Evolutionary conservation across 2,329 filamentous ascomycete species (phyloP).

Genomic region (Westerdykella sp.): DNA sequence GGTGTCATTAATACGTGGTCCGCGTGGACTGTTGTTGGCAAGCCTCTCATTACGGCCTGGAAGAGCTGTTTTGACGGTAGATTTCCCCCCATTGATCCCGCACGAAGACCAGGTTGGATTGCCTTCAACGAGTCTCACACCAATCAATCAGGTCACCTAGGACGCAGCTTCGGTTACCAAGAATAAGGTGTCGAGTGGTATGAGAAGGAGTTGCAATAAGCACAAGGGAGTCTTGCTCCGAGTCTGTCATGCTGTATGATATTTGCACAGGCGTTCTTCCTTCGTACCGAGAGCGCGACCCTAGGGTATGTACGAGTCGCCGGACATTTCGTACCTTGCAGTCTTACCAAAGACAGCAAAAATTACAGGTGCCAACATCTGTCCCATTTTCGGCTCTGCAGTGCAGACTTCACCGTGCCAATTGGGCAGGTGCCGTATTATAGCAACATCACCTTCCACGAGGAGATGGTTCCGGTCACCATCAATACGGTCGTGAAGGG

Average conservation of each 20-base stretch:
- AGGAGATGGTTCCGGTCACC: slow-evolving; percentile 41
- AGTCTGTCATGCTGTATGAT: slow-evolving; percentile 39
- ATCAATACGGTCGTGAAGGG: slow-evolving; percentile 39
- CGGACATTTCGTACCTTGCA: slow-evolving; percentile 30
- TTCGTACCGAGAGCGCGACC: slow-evolving; percentile 35
- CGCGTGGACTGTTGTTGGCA: slow-evolving; percentile 29
- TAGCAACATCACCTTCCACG: slow-evolving; percentile 36
- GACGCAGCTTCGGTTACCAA: slow-evolving; percentile 22
- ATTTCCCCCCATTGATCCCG: slow-evolving; percentile 37
- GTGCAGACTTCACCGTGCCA: slow-evolving; percentile 39
- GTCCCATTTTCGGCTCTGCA: slow-evolving; percentile 35
- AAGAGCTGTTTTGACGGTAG: slow-evolving; percentile 31
- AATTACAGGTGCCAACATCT: slow-evolving; percentile 31
- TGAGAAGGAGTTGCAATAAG: slow-evolving; percentile 34
- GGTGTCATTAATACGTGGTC: slow-evolving; percentile 29
- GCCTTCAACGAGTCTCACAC: slow-evolving; percentile 19
- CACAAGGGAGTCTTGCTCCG: slow-evolving; percentile 37
- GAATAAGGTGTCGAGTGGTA: slow-evolving; percentile 35
- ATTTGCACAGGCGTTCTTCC: slow-evolving; percentile 40
- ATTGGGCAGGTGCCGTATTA: slow-evolving; percentile 40
- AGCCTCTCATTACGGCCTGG: slow-evolving; percentile 32
- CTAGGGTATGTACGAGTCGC: slow-evolving; percentile 29
- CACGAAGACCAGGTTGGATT: slow-evolving; percentile 26
- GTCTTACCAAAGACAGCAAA: slow-evolving; percentile 24
- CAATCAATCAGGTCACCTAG: slow-evolving; percentile 16